Evolutionary conservation across 495 filamentous ascomycete species (phyloP).

Genomic region (Talaromyces wortmannii): DNA sequence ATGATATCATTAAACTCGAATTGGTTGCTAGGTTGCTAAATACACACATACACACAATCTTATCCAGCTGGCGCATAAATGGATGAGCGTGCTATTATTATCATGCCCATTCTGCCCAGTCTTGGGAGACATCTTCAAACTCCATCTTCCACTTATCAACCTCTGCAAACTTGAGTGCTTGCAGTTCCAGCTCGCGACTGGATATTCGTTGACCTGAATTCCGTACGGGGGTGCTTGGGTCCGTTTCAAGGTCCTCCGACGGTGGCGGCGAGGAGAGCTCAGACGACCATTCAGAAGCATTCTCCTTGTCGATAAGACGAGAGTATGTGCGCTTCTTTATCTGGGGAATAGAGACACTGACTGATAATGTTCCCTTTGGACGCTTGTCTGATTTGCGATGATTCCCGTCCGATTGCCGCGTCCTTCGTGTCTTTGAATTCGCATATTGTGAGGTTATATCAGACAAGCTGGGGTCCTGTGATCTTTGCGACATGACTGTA

Average conservation of each 20-base stretch:
- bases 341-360: constrained; percentile 2
- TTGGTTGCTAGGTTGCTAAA: too few species aligned
- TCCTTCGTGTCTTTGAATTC: constrained; percentile 22
- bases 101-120: too few species aligned
- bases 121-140: constrained; percentile 51
- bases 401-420: constrained; percentile 8
- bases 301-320: constrained; percentile 20
- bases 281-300: constrained; percentile 22
- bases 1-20: too few species aligned
- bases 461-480: neutral
- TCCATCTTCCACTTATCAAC: constrained; percentile 69
- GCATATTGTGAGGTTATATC: neutral
- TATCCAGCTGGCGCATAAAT: too few species aligned
- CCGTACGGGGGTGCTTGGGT: constrained; percentile 4
- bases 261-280: constrained; percentile 31
- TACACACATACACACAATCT: too few species aligned
- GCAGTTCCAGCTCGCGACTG: constrained; percentile 31
- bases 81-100: too few species aligned
- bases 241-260: constrained; percentile 24
- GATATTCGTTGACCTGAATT: constrained; percentile 10
- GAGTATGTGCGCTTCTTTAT: constrained; percentile 4
- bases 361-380: neutral
- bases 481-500: constrained; percentile 15
- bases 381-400: neutral
- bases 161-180: constrained; percentile 54